Evolutionary conservation across 768 basidiomycete species (phyloP), one percentile per base, ranked within the genome.

Genomic region (Saitozyma podzolica): DNA sequence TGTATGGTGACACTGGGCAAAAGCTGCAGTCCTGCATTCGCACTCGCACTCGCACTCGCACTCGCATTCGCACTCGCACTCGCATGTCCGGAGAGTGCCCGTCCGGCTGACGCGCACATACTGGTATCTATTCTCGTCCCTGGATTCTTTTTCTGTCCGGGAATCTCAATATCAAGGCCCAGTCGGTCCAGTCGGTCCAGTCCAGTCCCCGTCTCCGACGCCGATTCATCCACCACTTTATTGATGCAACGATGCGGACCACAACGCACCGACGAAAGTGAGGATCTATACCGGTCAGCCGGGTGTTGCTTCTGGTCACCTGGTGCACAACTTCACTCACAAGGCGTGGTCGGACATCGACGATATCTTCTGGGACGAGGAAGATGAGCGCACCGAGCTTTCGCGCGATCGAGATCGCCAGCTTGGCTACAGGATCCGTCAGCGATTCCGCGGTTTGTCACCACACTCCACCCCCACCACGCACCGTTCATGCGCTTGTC

Each of bases 321-420:
- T 53, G 37, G 17, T 29, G 41, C 7, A 43, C 41, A n/a, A 47
- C 39, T 42, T 40, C 17, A 83, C 89, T 47, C 77, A 95, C 92
- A 78, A 96, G 83, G 62, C 91, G 87, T 40, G 92, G 87, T 49
- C 95, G 87, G 63, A 97, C 85, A 78, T 97, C 94, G 42, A 98
- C 92, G 70, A 97, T 93, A 80, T 79, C 76, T 75, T 98, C 95
- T 0, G 95, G 93, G 0, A 97, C 95, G 62, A 98, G 82, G 85
- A 97, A 97, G 72, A 97, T 97, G 70, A 96, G 80, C 6, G 91
- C 91, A 58, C 92, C 91, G 88, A 94, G 88, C 85, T 98, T 98
- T 74, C 95, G 85, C n/a, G 95, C 94, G 70, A 98, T 97, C 3
- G 95, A 97, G 70, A 98, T 97, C 8, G 92, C 95, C 66, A 97